phyloP scores from a whole-genome alignment of 2,329 filamentous ascomycete genomes.

The Penicillium sp. region DNA sequence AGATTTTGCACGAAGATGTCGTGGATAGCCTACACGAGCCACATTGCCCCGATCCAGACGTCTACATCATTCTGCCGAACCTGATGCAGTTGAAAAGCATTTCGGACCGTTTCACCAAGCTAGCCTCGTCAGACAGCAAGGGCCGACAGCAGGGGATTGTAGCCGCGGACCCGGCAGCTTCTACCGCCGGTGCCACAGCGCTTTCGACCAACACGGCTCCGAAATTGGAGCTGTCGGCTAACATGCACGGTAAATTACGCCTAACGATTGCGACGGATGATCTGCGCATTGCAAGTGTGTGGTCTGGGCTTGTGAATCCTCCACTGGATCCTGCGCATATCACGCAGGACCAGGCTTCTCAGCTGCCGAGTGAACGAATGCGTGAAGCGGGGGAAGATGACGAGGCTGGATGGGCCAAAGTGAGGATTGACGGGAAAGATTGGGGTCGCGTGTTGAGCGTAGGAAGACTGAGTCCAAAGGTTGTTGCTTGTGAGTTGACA shows the following conservation, averaged over 20 bases:
- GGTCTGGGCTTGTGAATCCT: constrained; percentile 84
- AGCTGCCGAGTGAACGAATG: constrained; percentile 82
- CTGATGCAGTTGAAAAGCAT: constrained; percentile 89
- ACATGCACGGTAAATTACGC: constrained; percentile 87
- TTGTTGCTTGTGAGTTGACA: constrained; percentile 75
- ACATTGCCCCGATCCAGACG: constrained; percentile 84
- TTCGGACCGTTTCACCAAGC: constrained; percentile 90
- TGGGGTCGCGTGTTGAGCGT: constrained; percentile 95
- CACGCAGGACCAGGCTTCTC: constrained; percentile 63
- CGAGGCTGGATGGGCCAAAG: constrained; percentile 82
- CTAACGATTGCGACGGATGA: constrained; percentile 81
- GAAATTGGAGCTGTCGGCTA: constrained; percentile 83
- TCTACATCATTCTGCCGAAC: constrained; percentile 87
- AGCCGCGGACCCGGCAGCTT: constrained; percentile 34
- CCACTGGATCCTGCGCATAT: constrained; percentile 79
- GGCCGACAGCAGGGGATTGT: constrained; percentile 11
- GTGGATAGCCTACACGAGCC: constrained; percentile 97
- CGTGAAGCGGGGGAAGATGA: constrained; percentile 65
- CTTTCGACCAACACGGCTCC: constrained; percentile 43
- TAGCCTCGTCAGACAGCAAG: constrained; percentile 56
- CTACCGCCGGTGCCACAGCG: constrained; percentile 30
- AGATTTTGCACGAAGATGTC: constrained; percentile 77
- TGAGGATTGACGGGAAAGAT: constrained; percentile 88
- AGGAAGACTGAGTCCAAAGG: constrained; percentile 81
- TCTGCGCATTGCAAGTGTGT: constrained; percentile 80